Percentiles rank a stretch among this genome's conserved stretches.
phyloP scores from a whole-genome alignment of 169 alveolate species.

The Cryptosporidium tyzzeri region DNA sequence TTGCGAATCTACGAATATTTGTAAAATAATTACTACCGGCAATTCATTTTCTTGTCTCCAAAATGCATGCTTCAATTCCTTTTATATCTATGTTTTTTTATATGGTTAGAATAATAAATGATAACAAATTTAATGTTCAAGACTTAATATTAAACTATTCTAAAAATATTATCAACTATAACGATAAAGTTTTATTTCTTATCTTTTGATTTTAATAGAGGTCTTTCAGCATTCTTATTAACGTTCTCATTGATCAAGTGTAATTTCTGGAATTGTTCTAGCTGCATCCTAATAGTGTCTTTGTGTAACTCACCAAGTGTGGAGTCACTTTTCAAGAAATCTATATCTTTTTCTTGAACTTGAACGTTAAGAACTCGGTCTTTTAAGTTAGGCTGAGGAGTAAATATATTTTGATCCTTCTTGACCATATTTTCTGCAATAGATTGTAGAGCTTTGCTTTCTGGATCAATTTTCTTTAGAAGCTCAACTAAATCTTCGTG shows the following conservation, averaged over 20 bases:
- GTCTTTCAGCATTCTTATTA: conserved; percentile 23
- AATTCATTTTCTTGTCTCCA: conserved; percentile 7
- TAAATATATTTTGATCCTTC: conserved; percentile 37
- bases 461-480: conserved; percentile 63
- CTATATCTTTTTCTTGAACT: conserved; percentile 30
- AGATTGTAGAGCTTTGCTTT: conserved; percentile 65
- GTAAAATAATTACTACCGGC: background rate
- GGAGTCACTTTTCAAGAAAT: conserved; percentile 7
- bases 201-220: conserved; percentile 17
- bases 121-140: background rate
- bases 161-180: background rate
- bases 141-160: conserved; percentile 3
- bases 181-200: conserved; percentile 3
- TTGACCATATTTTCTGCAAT: conserved; percentile 63
- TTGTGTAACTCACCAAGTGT: conserved; percentile 57
- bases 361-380: conserved; percentile 38
- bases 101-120: background rate
- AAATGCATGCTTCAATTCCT: background rate
- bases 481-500: conserved; percentile 64
- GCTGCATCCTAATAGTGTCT: conserved; percentile 73
- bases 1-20: no score
- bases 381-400: conserved; percentile 28
- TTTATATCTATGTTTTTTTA: background rate
- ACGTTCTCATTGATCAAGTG: conserved; percentile 61
- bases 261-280: conserved; percentile 61